Base-by-base conservation (phyloP, 2,329 filamentous ascomycete species). In the Cladorrhinum sp. region DNA sequence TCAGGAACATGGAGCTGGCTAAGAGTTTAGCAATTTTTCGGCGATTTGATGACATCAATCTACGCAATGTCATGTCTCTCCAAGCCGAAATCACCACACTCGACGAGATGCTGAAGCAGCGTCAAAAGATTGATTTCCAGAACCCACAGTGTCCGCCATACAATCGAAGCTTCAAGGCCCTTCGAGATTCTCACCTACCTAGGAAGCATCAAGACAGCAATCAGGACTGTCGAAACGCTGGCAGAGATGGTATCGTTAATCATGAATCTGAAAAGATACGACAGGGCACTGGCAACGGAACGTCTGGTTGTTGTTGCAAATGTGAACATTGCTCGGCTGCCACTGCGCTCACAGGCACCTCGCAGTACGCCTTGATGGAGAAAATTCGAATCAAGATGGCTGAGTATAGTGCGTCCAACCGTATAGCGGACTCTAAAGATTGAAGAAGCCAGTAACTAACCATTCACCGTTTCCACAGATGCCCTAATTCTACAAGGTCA, bases 1-100 rank as follows among this genome's bases (percentile, higher is more conserved):
- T 36, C 32, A 36, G 9, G 32, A 36, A 36, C 32, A 36, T 36
- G 32, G 32, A 36, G 3, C 32, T 36, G 10, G 32, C 32, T 13
- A 36, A 13, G 32, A 36, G 32, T 36, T 36, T 36, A 13, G 32
- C 32, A 36, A 36, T 36, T 12, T 36, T 36, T 12, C 32, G 32
- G 20, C 48, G 20, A 3, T 54, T 24, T n/a, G 51, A 54, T 29
- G 51, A 54, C 16, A 24, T 54, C 9, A 54, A 54, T 29, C 16
- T 54, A 24, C 51, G 29, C 51, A 29, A n/a, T 12, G n/a, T 54
- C 23, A 54, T 54, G 51, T 22, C 22, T 10, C 29, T 54, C 9
- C 51, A 55, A 23, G 27, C 53, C 29, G 53, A 55, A 38, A 55
- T 55, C 10, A 41, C 41, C 12, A 38, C 36, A 8, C 32, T 55